Evolutionary conservation across 1,139 yeast genomes (phyloP), one percentile per base, ranked within the genome.

Genomic region (Magnusiomyces sp.): DNA sequence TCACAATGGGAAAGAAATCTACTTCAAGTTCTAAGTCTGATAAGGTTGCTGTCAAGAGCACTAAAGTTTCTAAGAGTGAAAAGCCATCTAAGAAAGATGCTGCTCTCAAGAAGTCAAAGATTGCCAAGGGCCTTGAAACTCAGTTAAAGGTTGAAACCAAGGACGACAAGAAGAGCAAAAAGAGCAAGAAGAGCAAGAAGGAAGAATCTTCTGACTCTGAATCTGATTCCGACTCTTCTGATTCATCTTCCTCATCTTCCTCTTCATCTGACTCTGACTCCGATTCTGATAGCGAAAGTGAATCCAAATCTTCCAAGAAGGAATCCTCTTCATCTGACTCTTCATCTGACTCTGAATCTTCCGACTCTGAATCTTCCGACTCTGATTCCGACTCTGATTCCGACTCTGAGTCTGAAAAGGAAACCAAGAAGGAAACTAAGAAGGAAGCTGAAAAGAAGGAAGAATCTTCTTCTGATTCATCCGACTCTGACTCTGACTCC

Each of bases 91-190:
- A 55, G 42, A 62, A 66, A 56, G 46, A 44, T 40, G 59, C 65
- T 36, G 54, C 64, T 39, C 29, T 23, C 7, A 23, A 23, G 29
- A 66, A 67, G 54, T 60, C 59, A 47, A 58, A 58, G 55, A 23
- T 23, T 23, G 29, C 29, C 7, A 23, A 23, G 29, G 29, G 29
- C 7, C 4, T 23, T 23, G 29, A 23, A 23, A 23, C 29, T 23
- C 29, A 23, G 29, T 37, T 20, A 9, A 34, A 44, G 47, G 41
- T n/a, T 46, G 47, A 51, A 17, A 51, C 65, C 54, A 61, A 59
- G 55, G 60, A 58, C 56, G 55, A 48, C 53, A 61, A 54, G 58
- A 58, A 59, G 60, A 62, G 55, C 59, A 59, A 31, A 23, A 23
- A 23, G 29, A 23, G 29, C 7, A 23, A 23, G 29, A 23, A 23